Conservation (phyloP, 768 basidiomycete genomes). For the Baorangia bicolor region DNA sequence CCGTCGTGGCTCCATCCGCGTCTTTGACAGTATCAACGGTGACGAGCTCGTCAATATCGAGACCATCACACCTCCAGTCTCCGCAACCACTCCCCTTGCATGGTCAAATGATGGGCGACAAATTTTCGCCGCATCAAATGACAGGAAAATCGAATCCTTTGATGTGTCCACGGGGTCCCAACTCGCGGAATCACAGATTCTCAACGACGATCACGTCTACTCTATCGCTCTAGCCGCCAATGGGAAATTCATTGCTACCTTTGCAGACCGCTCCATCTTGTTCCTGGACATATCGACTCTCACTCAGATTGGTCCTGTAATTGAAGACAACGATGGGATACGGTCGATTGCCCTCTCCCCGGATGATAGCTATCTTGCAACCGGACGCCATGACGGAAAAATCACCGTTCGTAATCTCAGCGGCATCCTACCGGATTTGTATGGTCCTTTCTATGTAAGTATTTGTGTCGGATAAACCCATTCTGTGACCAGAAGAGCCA, state of each 20-base stretch:
- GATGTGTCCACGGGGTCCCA: neutral
- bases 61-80: neutral
- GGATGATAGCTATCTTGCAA: neutral
- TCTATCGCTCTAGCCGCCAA: neutral
- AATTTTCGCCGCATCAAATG: neutral
- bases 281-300: neutral
- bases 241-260: neutral
- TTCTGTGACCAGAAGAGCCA: neutral
- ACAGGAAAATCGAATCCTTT: neutral
- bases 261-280: neutral
- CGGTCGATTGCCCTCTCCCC: neutral
- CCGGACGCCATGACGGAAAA: neutral
- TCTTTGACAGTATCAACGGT: neutral
- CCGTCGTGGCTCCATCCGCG: neutral
- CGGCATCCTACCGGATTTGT: neutral
- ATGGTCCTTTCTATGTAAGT: neutral
- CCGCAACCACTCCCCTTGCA: neutral
- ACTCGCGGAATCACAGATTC: neutral
- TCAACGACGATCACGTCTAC: neutral
- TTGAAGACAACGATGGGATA: neutral
- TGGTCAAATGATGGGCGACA: constrained; percentile 1
- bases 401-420: neutral
- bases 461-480: neutral
- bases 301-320: neutral
- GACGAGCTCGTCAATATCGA: neutral